A percentile compares a stretch with the other conserved stretches of the same genome.
Conservation (phyloP, 352 stramenopile genomes). For the Phytopythium aichiense region DNA sequence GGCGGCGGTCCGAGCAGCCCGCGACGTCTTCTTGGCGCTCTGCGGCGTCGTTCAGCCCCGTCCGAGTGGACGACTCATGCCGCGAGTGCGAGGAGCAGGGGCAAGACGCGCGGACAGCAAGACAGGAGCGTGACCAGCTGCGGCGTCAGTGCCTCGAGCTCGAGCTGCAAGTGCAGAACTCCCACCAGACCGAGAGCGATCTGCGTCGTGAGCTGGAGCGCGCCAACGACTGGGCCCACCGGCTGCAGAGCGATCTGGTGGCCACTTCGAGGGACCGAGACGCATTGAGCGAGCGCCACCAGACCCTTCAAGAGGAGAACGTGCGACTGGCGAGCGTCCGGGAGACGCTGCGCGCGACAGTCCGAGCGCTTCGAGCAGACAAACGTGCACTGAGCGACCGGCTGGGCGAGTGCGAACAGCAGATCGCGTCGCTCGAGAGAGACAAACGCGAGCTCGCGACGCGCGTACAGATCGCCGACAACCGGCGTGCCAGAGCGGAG, state of each 20-base stretch:
- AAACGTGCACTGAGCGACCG: slow-evolving; percentile 17
- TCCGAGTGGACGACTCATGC: not conserved
- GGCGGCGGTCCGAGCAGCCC: not conserved
- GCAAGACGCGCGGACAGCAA: not conserved
- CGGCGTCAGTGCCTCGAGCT: slow-evolving; percentile 41
- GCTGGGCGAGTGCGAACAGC: slow-evolving; percentile 14
- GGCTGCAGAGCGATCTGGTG: not conserved
- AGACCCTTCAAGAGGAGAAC: slow-evolving; percentile 12
- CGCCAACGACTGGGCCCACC: not conserved
- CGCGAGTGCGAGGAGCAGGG: not conserved
- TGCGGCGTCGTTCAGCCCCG: not conserved
- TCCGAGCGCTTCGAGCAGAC: slow-evolving; percentile 15
- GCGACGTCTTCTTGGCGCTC: not conserved
- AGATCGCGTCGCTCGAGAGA: slow-evolving; percentile 16
- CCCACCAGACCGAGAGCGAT: slow-evolving; percentile 16
- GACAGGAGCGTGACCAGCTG: slow-evolving; percentile 20
- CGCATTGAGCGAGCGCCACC: not conserved
- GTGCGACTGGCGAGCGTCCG: slow-evolving; percentile 15
- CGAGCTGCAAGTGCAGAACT: slow-evolving; percentile 30
- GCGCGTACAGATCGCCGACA: slow-evolving; percentile 30
- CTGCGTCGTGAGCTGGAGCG: not conserved
- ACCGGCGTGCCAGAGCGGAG: slow-evolving; percentile 20
- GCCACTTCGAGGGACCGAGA: not conserved
- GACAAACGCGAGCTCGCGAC: slow-evolving; percentile 20
- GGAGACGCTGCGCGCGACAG: slow-evolving; percentile 20